Evolutionary conservation across 345 rosid species (phyloP).

Genomic region (Citrus maxima): DNA sequence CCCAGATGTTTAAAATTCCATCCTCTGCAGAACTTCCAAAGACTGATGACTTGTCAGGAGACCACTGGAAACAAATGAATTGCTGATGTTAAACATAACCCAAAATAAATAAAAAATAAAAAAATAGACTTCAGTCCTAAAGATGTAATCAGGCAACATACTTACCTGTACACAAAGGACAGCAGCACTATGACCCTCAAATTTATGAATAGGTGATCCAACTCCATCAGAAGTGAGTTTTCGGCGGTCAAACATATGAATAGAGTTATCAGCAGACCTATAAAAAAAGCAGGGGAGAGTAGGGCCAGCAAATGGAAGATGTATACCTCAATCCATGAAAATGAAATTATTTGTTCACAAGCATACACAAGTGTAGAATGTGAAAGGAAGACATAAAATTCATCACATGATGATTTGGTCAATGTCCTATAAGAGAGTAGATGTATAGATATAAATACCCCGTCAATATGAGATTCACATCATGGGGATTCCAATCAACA

Average conservation of each 20-base stretch:
- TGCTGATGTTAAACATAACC: background rate
- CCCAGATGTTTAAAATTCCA: slow-evolving; percentile 91
- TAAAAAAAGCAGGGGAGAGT: background rate
- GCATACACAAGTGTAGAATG: background rate
- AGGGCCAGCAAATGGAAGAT: background rate
- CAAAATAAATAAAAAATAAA: background rate
- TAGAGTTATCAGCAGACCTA: slow-evolving; percentile 48
- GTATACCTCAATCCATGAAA: background rate
- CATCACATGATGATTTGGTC: background rate
- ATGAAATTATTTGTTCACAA: background rate
- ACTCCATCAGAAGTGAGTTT: slow-evolving; percentile 54
- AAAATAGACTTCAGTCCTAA: background rate
- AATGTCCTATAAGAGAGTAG: background rate
- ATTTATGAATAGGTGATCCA: slow-evolving; percentile 65
- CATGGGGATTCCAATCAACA: slow-evolving; percentile 76
- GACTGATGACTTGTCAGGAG: slow-evolving; percentile 82
- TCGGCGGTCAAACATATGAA: slow-evolving; percentile 56
- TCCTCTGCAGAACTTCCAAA: slow-evolving; percentile 97
- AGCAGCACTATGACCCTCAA: slow-evolving; percentile 78
- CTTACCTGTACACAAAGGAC: slow-evolving; percentile 89
- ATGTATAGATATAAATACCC: slow-evolving; percentile 34
- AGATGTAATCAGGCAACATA: background rate
- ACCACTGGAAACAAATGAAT: slow-evolving; percentile 56
- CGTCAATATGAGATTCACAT: slow-evolving; percentile 53
- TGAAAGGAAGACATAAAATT: background rate